Conservation (phyloP, 2,329 filamentous ascomycete species). For the Diaporthe sp. region DNA sequence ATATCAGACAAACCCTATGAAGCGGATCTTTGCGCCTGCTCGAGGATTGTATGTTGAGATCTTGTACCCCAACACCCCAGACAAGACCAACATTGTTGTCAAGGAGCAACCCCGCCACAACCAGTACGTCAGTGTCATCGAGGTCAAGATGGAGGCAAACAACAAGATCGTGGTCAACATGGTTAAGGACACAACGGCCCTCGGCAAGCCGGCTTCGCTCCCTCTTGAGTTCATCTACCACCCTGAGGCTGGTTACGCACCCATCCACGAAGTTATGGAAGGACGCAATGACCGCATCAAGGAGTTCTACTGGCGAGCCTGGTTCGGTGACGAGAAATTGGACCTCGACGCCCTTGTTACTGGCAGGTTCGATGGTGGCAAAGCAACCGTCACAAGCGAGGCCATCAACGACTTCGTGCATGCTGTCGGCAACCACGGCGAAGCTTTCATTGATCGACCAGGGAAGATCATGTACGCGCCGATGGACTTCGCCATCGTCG, state of each 20-base stretch:
- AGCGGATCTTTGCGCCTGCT: conserved; percentile 87
- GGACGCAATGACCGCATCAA: conserved; percentile 98
- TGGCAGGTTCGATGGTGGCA: conserved; percentile 89
- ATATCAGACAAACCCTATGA: conserved; percentile 97
- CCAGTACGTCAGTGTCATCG: conserved; percentile 88
- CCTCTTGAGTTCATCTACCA: conserved; percentile 92
- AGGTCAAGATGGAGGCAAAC: conserved; percentile 79
- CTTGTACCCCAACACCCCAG: conserved; percentile 80
- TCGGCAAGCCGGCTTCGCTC: conserved; percentile 83
- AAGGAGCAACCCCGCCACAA: conserved; percentile 88
- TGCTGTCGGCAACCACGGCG: conserved; percentile 95
- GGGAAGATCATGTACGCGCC: conserved; percentile 95
- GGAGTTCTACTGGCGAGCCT: conserved; percentile 98
- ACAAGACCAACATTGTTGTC: conserved; percentile 86
- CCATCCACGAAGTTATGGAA: conserved; percentile 96
- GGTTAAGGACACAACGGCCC: conserved; percentile 91
- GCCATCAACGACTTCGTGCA: conserved; percentile 99
- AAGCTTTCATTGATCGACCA: conserved; percentile 95
- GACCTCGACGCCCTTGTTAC: conserved; percentile 88
- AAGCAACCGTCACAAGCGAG: conserved; percentile 86
- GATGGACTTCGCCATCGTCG: conserved; percentile 99
- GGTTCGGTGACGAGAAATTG: conserved; percentile 90
- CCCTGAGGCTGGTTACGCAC: conserved; percentile 96
- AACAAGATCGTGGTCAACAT: conserved; percentile 89
- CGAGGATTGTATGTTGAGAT: conserved; percentile 93